Evolutionary conservation across 805 yeast species (phyloP).

Genomic region (Myxozyma kluyveri): DNA sequence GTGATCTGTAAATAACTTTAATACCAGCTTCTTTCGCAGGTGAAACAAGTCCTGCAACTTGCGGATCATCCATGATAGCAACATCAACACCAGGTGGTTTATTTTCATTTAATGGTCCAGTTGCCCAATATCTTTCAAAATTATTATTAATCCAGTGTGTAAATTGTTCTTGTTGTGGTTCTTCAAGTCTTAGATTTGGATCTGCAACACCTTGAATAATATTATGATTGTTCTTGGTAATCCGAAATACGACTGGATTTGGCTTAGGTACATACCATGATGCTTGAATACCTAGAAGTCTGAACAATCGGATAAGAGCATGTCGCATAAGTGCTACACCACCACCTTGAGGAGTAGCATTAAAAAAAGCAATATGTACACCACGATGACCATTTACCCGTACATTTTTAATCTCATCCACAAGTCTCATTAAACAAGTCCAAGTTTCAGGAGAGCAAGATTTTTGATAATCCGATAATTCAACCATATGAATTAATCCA

Average conservation of each 20-base stretch:
- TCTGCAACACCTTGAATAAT: constrained; percentile 29
- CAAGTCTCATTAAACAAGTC: constrained; percentile 20
- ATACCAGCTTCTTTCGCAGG: constrained; percentile 25
- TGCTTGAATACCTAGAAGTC: constrained; percentile 18
- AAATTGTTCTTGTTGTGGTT: constrained; percentile 18
- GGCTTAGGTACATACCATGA: constrained; percentile 31
- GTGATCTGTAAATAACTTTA: constrained; percentile 28
- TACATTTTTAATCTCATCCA: constrained; percentile 5
- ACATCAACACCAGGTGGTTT: constrained; percentile 29
- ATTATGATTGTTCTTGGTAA: constrained; percentile 29
- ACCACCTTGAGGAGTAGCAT: constrained; percentile 30
- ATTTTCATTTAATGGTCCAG: constrained; percentile 15
- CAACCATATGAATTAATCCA: constrained; percentile 26
- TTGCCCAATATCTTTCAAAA: constrained; percentile 22
- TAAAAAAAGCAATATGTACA: constrained; percentile 26
- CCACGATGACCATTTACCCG: constrained; percentile 22
- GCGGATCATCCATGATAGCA: constrained; percentile 29
- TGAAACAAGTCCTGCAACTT: constrained; percentile 22
- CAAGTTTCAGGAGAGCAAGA: constrained; percentile 23
- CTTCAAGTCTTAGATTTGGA: constrained; percentile 14
- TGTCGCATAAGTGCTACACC: constrained; percentile 31
- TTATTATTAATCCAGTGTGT: constrained; percentile 23
- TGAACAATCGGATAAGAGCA: constrained; percentile 23
- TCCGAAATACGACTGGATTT: constrained; percentile 27
- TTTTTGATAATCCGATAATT: constrained; percentile 11